Percentiles rank a stretch among this genome's conserved stretches.
phyloP scores from a whole-genome alignment of 2,329 filamentous ascomycete genomes.

The Alternaria gaisen region DNA sequence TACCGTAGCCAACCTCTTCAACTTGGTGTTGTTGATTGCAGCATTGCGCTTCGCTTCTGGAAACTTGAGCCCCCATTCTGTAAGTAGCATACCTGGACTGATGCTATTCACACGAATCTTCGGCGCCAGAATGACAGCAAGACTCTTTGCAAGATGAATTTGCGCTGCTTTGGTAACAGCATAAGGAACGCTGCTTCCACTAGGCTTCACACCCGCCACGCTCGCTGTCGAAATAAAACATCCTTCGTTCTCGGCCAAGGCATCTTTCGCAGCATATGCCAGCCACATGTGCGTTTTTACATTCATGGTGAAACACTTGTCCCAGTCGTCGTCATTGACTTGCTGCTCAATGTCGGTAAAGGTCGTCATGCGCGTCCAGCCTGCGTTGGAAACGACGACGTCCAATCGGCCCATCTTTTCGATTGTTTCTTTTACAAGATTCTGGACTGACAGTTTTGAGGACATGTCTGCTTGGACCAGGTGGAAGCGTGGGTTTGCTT shows the following conservation, averaged over 20 bases:
- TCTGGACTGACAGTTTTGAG: conserved; percentile 53
- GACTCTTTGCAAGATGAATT: conserved; percentile 71
- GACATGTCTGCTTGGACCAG: conserved; percentile 58
- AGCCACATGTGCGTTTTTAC: conserved; percentile 62
- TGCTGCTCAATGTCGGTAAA: conserved; percentile 67
- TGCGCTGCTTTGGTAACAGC: conserved; percentile 80
- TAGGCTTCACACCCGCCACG: conserved; percentile 69
- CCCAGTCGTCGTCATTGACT: conserved; percentile 69
- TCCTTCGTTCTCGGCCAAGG: conserved; percentile 67
- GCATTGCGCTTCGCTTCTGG: conserved; percentile 56
- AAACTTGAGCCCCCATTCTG: conserved; percentile 62
- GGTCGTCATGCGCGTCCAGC: conserved; percentile 69
- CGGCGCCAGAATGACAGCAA: conserved; percentile 68
- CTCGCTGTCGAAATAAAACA: conserved; percentile 71
- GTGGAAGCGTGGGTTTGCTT: conserved; percentile 51
- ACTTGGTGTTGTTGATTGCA: conserved; percentile 54
- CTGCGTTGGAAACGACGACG: conserved; percentile 61
- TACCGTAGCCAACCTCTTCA: conserved; percentile 63
- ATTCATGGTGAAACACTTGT: conserved; percentile 71
- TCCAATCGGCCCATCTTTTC: conserved; percentile 58
- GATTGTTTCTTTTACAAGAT: conserved; percentile 56
- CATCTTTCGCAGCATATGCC: conserved; percentile 65
- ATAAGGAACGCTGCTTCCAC: conserved; percentile 75
- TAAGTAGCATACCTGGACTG: conserved; percentile 70
- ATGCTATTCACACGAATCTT: conserved; percentile 72